phyloP scores from a whole-genome alignment of 2,329 filamentous ascomycete species.

The Tolypocladium tundrense region DNA sequence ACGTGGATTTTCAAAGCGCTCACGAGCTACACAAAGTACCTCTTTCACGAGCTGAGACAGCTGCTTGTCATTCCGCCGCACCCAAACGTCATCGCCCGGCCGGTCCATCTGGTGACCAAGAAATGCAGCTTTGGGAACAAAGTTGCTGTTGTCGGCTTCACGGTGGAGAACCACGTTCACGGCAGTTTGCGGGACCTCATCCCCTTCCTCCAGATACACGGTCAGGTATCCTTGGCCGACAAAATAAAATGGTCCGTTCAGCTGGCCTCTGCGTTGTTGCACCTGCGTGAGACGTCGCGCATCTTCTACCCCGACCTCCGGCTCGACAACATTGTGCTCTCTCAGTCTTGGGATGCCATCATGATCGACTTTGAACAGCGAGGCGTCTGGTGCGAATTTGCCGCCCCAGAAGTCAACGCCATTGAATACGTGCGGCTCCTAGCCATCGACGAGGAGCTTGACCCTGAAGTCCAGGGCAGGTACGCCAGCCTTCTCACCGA shows the following conservation, averaged over 20 bases:
- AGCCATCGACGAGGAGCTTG: conserved; percentile 36
- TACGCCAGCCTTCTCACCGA: conserved; percentile 30
- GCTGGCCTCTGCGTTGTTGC: conserved; percentile 38
- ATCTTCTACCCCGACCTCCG: conserved; percentile 50
- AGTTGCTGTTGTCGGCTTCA: conserved; percentile 45
- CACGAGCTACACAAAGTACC: conserved; percentile 45
- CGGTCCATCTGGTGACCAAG: conserved; percentile 45
- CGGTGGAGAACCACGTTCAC: conserved; percentile 40
- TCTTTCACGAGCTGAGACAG: conserved; percentile 50
- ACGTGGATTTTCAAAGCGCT: conserved; percentile 48
- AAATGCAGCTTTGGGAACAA: conserved; percentile 45
- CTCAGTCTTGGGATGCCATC: conserved; percentile 33
- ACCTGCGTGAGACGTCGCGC: conserved; percentile 33
- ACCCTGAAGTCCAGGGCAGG: conserved; percentile 24
- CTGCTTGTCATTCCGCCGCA: conserved; percentile 43
- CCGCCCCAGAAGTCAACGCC: conserved; percentile 48
- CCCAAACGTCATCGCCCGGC: conserved; percentile 39
- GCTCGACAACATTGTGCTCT: conserved; percentile 48
- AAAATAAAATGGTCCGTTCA: conserved; percentile 45
- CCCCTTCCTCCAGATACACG: conserved; percentile 38
- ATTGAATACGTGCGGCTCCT: conserved; percentile 48
- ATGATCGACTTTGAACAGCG: conserved; percentile 55
- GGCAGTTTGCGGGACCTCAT: conserved; percentile 46
- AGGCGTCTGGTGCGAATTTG: conserved; percentile 53
- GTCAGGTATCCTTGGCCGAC: conserved; percentile 27